Evolutionary conservation across 2,329 filamentous ascomycete genomes (phyloP).

Genomic region (Ophiocordyceps camponoti-rufipedis): DNA sequence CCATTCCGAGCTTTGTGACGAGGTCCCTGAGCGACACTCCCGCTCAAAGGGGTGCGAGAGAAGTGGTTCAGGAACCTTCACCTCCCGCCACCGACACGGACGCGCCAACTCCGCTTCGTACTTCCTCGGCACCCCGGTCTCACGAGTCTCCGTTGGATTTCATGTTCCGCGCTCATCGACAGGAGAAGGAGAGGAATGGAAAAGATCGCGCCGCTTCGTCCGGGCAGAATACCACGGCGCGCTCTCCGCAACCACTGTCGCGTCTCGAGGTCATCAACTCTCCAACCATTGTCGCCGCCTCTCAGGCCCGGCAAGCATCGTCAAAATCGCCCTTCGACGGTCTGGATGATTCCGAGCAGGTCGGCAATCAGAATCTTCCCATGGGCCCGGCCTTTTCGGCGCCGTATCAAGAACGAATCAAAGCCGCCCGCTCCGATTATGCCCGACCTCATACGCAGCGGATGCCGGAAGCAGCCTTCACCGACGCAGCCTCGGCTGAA

Average conservation of each 20-base stretch:
- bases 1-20: constrained; percentile 72
- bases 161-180: constrained; percentile 74
- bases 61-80: constrained; percentile 21
- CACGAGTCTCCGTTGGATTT: constrained; percentile 69
- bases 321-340: constrained; percentile 7
- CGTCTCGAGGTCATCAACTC: constrained; percentile 10
- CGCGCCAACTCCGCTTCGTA: constrained; percentile 25
- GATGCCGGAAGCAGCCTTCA: constrained; percentile 3
- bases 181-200: constrained; percentile 50
- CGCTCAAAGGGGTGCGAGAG: constrained; percentile 16
- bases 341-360: constrained; percentile 34
- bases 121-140: constrained; percentile 12
- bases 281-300: constrained; percentile 7
- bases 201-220: constrained; percentile 25
- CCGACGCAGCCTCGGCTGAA: constrained; percentile 4
- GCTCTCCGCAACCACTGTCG: constrained; percentile 29
- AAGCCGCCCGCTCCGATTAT: constrained; percentile 25
- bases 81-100: constrained; percentile 34
- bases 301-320: constrained; percentile 9
- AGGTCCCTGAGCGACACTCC: constrained; percentile 55
- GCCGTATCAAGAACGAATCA: constrained; percentile 42
- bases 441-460: constrained; percentile 7
- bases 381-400: constrained; percentile 53
- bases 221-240: background rate
- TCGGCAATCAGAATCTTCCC: constrained; percentile 33